Evolutionary conservation across 345 rosid genomes (phyloP).

Genomic region (Citropsis articulata): DNA sequence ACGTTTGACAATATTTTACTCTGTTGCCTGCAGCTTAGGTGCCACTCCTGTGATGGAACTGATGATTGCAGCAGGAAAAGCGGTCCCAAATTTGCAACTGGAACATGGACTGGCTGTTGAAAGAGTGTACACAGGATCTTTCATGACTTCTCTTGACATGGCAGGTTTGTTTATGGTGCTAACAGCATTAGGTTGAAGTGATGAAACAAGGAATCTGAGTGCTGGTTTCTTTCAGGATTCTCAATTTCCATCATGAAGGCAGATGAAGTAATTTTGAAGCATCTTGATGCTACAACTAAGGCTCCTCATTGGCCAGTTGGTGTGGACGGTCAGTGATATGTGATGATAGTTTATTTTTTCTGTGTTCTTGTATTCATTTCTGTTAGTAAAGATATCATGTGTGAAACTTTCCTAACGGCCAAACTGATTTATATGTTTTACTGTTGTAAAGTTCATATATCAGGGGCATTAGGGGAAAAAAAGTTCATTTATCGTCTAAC

Average conservation of each 20-base stretch:
- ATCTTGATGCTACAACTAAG: conserved; percentile 86
- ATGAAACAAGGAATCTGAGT: conserved; percentile 9
- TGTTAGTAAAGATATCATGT: background rate
- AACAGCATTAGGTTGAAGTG: background rate
- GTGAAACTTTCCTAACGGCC: background rate
- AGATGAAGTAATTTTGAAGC: conserved; percentile 58
- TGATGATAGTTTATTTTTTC: conserved; percentile 9
- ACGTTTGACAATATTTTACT: background rate
- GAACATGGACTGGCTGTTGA: conserved; percentile 96
- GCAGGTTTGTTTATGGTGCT: conserved; percentile 59
- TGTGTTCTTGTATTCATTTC: background rate
- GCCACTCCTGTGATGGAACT: conserved; percentile 93
- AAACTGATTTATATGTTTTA: background rate
- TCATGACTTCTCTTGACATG: conserved; percentile 99
- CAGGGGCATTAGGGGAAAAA: too few species aligned
- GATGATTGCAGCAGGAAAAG: conserved; percentile 91
- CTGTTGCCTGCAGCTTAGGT: conserved; percentile 58
- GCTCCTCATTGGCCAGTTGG: conserved; percentile 97
- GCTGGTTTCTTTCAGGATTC: conserved; percentile 53
- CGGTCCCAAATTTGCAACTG: conserved; percentile 85
- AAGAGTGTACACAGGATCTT: conserved; percentile 94
- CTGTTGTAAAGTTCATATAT: background rate
- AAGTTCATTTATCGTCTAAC: background rate
- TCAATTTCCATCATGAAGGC: conserved; percentile 95
- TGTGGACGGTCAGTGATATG: conserved; percentile 60